Evolutionary conservation across 1,284 basidiomycete genomes (phyloP).

Genomic region (Boletellus dicymbophilus): DNA sequence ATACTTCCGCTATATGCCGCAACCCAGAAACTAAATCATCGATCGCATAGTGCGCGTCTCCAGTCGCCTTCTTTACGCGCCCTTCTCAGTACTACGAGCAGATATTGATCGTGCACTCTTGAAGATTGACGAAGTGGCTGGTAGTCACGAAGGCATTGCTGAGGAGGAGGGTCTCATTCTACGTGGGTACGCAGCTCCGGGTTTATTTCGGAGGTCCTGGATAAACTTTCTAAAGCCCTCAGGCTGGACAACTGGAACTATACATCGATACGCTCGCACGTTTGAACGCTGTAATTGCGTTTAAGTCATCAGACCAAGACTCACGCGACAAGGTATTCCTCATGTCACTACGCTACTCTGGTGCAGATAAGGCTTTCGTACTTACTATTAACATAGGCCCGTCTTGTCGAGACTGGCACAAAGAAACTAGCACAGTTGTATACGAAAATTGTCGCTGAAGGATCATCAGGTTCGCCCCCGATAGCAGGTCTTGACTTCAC

Average conservation of each 20-base stretch:
- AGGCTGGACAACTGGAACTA: slow-evolving; percentile 57
- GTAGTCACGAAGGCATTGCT: slow-evolving; percentile 73
- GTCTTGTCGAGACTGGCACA: slow-evolving; percentile 75
- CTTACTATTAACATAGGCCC: slow-evolving; percentile 48
- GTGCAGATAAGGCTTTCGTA: background rate
- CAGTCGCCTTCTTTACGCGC: background rate
- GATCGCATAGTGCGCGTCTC: slow-evolving; percentile 59
- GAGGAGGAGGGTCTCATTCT: slow-evolving; percentile 77
- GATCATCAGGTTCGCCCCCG: slow-evolving; percentile 68
- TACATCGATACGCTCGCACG: slow-evolving; percentile 75
- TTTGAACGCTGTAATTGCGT: slow-evolving; percentile 76
- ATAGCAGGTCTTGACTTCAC: slow-evolving; percentile 57
- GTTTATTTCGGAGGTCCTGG: background rate
- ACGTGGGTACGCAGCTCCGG: slow-evolving; percentile 53
- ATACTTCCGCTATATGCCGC: slow-evolving; percentile 76
- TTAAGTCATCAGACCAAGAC: slow-evolving; percentile 63
- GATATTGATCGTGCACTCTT: slow-evolving; percentile 77
- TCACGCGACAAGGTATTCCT: slow-evolving; percentile 54
- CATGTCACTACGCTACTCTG: background rate
- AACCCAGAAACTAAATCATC: slow-evolving; percentile 70
- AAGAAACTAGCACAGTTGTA: slow-evolving; percentile 79
- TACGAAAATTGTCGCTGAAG: slow-evolving; percentile 80
- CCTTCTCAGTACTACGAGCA: slow-evolving; percentile 31
- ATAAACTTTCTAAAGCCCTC: slow-evolving; percentile 49
- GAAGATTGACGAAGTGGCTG: slow-evolving; percentile 77